Conservation (phyloP, 768 basidiomycete species). For the Leccinum ochraceum region DNA sequence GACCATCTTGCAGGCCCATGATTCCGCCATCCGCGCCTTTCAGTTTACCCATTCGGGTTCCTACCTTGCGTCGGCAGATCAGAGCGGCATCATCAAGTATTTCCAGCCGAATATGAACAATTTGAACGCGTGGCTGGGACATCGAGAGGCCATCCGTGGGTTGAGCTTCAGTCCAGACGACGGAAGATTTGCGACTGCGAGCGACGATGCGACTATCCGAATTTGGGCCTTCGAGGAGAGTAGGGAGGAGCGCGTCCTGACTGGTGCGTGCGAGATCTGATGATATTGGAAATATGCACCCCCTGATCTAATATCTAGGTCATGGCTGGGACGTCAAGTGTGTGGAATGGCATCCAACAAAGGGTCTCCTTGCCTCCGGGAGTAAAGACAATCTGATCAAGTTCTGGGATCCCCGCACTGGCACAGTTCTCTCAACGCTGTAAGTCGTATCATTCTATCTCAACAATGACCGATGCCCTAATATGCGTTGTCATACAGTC, state of each 20-base stretch:
- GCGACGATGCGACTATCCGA: slow-evolving; percentile 92
- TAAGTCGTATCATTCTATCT: slow-evolving; percentile 38
- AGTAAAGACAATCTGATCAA: slow-evolving; percentile 98
- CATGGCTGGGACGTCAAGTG: slow-evolving; percentile 99
- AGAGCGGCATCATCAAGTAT: slow-evolving; percentile 94
- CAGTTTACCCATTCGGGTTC: slow-evolving; percentile 91
- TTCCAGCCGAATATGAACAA: slow-evolving; percentile 99
- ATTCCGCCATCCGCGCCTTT: slow-evolving; percentile 88
- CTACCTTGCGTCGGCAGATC: slow-evolving; percentile 91
- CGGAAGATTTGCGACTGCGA: slow-evolving; percentile 87
- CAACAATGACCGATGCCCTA: not conserved
- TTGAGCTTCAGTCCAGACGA: slow-evolving; percentile 93
- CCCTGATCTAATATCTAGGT: slow-evolving; percentile 49
- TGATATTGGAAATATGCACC: not conserved
- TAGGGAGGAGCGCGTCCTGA: slow-evolving; percentile 83
- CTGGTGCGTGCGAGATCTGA: slow-evolving; percentile 47
- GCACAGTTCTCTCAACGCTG: slow-evolving; percentile 89
- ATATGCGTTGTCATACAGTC: slow-evolving; percentile 57
- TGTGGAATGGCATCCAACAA: slow-evolving; percentile 98
- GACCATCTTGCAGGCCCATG: slow-evolving; percentile 98
- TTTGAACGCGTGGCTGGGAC: slow-evolving; percentile 89
- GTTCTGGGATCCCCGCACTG: slow-evolving; percentile 98
- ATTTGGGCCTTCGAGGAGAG: slow-evolving; percentile 96
- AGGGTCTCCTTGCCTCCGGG: slow-evolving; percentile 92
- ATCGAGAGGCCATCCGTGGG: slow-evolving; percentile 92